These are phyloP conservation scores for Parmelia sp. DNA, from an alignment of 495 filamentous ascomycete genomes.

Conservation along the genomic window DNA sequence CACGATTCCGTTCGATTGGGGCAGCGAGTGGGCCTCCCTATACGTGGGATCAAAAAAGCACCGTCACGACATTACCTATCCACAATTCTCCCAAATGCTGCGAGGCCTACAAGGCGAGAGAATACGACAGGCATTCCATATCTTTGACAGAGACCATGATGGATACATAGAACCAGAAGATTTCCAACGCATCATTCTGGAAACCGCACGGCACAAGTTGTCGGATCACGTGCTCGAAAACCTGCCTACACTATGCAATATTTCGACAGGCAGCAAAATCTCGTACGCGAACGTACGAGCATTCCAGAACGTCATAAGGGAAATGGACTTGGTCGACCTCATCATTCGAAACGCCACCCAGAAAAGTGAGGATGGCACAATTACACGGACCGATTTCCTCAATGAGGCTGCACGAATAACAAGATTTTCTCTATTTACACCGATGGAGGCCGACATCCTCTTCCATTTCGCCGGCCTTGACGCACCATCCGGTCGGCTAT, in stretches of 20 bases:
- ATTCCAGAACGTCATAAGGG: slow-evolving; percentile 91
- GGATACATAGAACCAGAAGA: slow-evolving; percentile 96
- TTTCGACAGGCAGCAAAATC: slow-evolving; percentile 84
- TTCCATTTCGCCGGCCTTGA: slow-evolving; percentile 97
- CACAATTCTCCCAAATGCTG: slow-evolving; percentile 97
- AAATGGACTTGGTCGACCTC: slow-evolving; percentile 95
- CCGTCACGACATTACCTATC: slow-evolving; percentile 86
- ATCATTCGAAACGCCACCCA: slow-evolving; percentile 78
- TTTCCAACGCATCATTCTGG: slow-evolving; percentile 90
- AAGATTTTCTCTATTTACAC: slow-evolving; percentile 89
- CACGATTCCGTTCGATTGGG: slow-evolving; percentile 92
- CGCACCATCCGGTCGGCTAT: slow-evolving; percentile 76
- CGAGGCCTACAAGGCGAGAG: slow-evolving; percentile 92
- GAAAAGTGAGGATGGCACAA: slow-evolving; percentile 84
- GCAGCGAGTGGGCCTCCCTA: slow-evolving; percentile 91
- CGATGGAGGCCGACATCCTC: slow-evolving; percentile 97
- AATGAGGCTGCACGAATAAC: slow-evolving; percentile 88
- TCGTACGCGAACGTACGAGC: slow-evolving; percentile 95
- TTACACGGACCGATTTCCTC: slow-evolving; percentile 87
- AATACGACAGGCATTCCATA: slow-evolving; percentile 88
- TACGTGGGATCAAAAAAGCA: slow-evolving; percentile 81
- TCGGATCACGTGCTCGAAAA: slow-evolving; percentile 95
- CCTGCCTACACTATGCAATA: slow-evolving; percentile 89
- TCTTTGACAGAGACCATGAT: slow-evolving; percentile 86
- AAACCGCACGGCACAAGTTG: slow-evolving; percentile 92